Evolutionary conservation across 2,329 filamentous ascomycete genomes (phyloP), one percentile per base, ranked within the genome.

Genomic region (Gyromitra esculenta): DNA sequence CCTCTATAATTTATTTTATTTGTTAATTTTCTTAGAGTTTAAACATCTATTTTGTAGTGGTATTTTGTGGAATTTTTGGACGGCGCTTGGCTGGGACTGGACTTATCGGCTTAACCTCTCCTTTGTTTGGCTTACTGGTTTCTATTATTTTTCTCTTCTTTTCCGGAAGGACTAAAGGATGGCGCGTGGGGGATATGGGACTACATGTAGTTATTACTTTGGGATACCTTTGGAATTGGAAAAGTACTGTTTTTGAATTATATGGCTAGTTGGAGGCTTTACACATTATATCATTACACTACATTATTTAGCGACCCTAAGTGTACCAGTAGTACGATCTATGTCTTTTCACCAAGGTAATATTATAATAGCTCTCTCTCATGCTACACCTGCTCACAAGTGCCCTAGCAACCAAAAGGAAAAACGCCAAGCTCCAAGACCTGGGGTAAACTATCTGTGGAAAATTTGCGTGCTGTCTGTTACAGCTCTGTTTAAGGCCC

Each of bases 41-140:
- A 25, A 60, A 43, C 57, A 7, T 60, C 11, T 48, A 37, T 50
- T 65, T 75, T 71, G 54, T 76, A 52, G 54, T 62, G 21, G 54
- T 45, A 50, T 21, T 43, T 68, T 71, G 57, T 64, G 68, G 68
- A 31, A 7, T 73, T 73, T 72, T 73, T 76, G 65, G 50, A 64
- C 45, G 57, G 66, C 66, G 66, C 65, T 70, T 65, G 66, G 72
- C 45, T 57, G 39, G 65, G 72, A 75, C 72, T 70, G 59, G 72
- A 75, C 72, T 65, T 65, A 43, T 48, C 50, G 41, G 41, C 65
- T 65, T 45, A 48, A 52, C 35, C 65, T 73, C 25, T 65, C n/a
- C 39, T 75, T 76, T 67, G 60, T 43, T 9, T 50, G 59, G 57
- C 21, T 48, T 57, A 43, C 50, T 54, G 59, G 31, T 60, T 45